Percentiles rank a stretch among this genome's conserved stretches.
Evolutionary conservation across 2,329 filamentous ascomycete genomes (phyloP).

Genomic region (Tolypocladium tundrense): DNA sequence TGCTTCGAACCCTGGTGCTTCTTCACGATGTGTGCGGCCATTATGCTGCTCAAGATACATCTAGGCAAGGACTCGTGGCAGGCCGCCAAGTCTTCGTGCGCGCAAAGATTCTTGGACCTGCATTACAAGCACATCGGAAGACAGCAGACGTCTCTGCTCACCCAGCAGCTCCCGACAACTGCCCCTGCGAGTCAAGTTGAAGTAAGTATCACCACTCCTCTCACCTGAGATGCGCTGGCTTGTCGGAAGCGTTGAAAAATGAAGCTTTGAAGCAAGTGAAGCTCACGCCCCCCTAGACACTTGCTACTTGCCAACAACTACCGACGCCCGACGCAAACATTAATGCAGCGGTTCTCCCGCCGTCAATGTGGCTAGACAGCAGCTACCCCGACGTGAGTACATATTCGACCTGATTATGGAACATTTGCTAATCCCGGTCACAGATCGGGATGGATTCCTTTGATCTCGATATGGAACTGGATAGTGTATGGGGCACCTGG

Average conservation of each 20-base stretch:
- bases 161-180: not conserved
- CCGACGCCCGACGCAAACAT: not conserved
- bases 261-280: not conserved
- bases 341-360: not conserved
- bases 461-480: not conserved
- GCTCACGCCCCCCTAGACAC: not conserved
- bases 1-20: not conserved
- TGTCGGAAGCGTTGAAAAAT: not conserved
- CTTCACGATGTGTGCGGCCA: not conserved
- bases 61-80: not conserved
- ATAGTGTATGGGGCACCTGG: not conserved
- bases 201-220: not conserved
- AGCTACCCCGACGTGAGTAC: not conserved
- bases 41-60: not conserved
- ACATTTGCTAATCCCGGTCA: not conserved
- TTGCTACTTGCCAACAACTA: not conserved
- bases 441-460: not conserved
- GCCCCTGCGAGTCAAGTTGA: not conserved
- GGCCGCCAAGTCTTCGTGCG: not conserved
- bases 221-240: not conserved
- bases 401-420: not conserved
- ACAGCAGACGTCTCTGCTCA: not conserved
- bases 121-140: not conserved
- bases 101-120: not conserved
- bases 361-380: not conserved